Conservation (phyloP, 2,329 filamentous ascomycete species). For the Pseudogymnoascus sp. region DNA sequence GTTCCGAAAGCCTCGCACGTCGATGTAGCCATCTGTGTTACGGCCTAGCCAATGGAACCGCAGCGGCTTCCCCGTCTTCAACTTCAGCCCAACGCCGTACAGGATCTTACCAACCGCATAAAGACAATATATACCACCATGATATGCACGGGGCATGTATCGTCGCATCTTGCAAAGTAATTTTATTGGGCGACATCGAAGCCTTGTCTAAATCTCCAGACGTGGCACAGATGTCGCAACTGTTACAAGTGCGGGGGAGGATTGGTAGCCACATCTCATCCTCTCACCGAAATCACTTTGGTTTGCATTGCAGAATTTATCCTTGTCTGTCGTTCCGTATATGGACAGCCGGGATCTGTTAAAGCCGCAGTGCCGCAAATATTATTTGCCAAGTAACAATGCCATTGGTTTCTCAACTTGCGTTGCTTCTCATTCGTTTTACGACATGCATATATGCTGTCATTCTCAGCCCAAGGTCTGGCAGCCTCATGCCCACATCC, state of each 20-base stretch:
- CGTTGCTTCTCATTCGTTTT: background rate
- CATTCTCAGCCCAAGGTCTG: background rate
- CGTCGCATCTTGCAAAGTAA: too few relatives aligned
- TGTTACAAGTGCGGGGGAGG: background rate
- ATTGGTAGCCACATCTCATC: background rate
- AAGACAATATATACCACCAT: too few relatives aligned
- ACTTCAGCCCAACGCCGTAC: too few relatives aligned
- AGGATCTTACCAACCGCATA: too few relatives aligned
- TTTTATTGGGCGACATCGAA: too few relatives aligned
- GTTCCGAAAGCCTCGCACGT: too few relatives aligned
- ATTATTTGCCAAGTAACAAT: background rate
- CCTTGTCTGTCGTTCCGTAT: background rate
- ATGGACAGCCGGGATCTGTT: background rate
- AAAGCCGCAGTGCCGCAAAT: background rate
- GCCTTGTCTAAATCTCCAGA: too few relatives aligned
- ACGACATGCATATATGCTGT: background rate
- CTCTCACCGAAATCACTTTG: background rate
- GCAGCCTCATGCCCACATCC: too few relatives aligned
- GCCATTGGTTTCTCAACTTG: background rate
- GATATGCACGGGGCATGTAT: too few relatives aligned
- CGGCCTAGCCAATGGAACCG: too few relatives aligned
- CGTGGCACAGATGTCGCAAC: background rate
- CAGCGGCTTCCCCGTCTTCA: too few relatives aligned
- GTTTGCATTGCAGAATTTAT: background rate
- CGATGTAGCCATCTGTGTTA: too few relatives aligned